phyloP scores from a whole-genome alignment of 257 asterid species.

The Solanum chiquidenum region DNA sequence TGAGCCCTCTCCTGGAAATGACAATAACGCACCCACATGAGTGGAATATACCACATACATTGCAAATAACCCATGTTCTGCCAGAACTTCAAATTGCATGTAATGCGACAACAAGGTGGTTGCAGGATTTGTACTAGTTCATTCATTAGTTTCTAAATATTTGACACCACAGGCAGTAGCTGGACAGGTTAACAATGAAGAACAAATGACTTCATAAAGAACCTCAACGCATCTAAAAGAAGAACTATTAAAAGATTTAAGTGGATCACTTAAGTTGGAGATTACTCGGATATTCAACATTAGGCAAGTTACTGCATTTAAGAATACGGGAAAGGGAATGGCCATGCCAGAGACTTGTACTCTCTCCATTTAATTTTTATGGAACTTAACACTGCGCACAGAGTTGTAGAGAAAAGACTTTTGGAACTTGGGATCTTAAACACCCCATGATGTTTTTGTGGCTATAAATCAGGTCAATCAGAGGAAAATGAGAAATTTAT shows the following conservation, averaged over 20 bases:
- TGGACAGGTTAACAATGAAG: not conserved
- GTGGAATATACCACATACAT: not conserved
- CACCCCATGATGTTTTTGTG: not conserved
- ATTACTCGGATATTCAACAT: not conserved
- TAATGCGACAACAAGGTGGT: not conserved
- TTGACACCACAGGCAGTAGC: not conserved
- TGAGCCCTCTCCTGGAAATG: conserved; percentile 78
- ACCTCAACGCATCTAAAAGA: not conserved
- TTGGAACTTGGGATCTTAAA: not conserved
- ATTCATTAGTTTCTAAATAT: not conserved
- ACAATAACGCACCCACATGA: not conserved
- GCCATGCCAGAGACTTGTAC: not conserved
- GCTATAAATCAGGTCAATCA: not conserved
- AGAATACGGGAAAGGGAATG: not conserved
- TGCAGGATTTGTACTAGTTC: not conserved
- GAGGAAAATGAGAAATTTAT: not conserved
- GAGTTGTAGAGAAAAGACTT: not conserved
- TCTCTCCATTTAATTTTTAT: not conserved
- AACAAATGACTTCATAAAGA: not conserved
- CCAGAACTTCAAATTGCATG: not conserved
- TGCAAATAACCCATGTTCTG: not conserved
- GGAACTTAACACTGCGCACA: not conserved
- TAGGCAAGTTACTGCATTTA: not conserved
- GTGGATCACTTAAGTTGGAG: not conserved
- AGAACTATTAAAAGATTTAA: not conserved